These are phyloP conservation scores for Cryptococcus sp. DNA, from an alignment of 1,284 basidiomycete species.

Conservation along the genomic window DNA sequence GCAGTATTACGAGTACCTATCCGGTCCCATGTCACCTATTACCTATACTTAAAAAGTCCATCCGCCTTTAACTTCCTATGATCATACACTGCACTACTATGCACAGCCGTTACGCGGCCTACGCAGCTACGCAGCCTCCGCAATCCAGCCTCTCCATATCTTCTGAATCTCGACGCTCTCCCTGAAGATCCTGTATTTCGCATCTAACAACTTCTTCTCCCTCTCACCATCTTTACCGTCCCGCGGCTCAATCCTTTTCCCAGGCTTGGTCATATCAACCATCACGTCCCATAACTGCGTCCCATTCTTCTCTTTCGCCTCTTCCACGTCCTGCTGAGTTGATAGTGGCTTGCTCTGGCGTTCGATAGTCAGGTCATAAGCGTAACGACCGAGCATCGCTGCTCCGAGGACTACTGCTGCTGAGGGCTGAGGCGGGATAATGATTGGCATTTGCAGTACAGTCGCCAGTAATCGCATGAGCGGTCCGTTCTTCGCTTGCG, in stretches of 20 bases:
- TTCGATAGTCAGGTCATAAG: conserved; percentile 62
- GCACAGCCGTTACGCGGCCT: conserved; percentile 16
- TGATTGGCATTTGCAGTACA: conserved; percentile 77
- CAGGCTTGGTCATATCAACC: conserved; percentile 92
- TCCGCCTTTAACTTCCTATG: no score
- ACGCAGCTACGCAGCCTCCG: conserved; percentile 29
- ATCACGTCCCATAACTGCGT: conserved; percentile 87
- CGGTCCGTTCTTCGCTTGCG: conserved; percentile 80
- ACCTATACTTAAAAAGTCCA: no score
- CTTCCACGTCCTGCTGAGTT: conserved; percentile 54
- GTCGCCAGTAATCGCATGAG: conserved; percentile 90
- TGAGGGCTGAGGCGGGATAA: conserved; percentile 74
- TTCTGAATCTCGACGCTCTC: conserved; percentile 86
- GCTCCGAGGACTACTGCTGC: conserved; percentile 88
- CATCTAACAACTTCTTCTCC: conserved; percentile 75
- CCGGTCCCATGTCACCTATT: no score
- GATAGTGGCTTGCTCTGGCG: conserved; percentile 43
- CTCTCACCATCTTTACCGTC: conserved; percentile 55
- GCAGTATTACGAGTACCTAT: no score
- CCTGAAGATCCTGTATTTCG: conserved; percentile 91
- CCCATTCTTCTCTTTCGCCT: conserved; percentile 61
- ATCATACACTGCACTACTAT: no score
- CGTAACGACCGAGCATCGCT: conserved; percentile 90
- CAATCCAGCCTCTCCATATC: conserved; percentile 53
- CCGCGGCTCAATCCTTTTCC: conserved; percentile 70